phyloP scores from a whole-genome alignment of 2,329 filamentous ascomycete species.

The Colletotrichum abscissum region DNA sequence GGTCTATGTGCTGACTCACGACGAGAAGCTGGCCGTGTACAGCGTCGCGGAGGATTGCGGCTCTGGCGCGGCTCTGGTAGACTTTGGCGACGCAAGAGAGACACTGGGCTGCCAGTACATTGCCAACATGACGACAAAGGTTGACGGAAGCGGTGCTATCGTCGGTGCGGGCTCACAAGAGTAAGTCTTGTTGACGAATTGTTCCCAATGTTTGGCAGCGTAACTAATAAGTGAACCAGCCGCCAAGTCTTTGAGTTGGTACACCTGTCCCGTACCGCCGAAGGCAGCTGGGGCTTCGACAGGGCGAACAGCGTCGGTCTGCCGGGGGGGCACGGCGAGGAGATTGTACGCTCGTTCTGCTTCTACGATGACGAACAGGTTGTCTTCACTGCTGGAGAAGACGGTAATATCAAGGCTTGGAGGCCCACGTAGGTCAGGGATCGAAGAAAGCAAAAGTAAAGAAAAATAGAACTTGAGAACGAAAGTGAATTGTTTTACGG shows the following conservation, averaged over 20 bases:
- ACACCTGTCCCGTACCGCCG: constrained; percentile 63
- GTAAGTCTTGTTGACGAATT: constrained; percentile 53
- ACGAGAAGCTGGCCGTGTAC: constrained; percentile 82
- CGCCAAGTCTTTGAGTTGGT: constrained; percentile 69
- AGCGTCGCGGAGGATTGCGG: constrained; percentile 73
- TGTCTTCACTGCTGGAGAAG: constrained; percentile 70
- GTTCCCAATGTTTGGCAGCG: neutral
- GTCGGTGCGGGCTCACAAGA: constrained; percentile 76
- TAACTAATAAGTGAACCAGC: constrained; percentile 46
- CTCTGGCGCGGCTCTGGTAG: constrained; percentile 63
- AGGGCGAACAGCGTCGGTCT: constrained; percentile 68
- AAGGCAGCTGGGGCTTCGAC: constrained; percentile 64
- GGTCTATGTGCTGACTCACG: constrained; percentile 80
- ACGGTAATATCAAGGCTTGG: constrained; percentile 69
- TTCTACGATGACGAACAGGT: constrained; percentile 70
- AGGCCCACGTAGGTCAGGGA: constrained; percentile 41
- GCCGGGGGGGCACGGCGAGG: constrained; percentile 70
- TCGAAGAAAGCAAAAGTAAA: neutral
- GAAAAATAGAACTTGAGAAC: neutral
- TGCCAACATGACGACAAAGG: constrained; percentile 72
- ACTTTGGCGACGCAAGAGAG: constrained; percentile 77
- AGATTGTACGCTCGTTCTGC: constrained; percentile 73
- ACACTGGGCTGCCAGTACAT: constrained; percentile 79
- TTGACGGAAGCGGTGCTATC: constrained; percentile 67
- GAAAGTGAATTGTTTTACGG: neutral